A percentile compares a stretch with the other conserved stretches of the same genome.
Conservation (phyloP, 2,329 filamentous ascomycete species). For the Ophiocordyceps camponoti-saundersi region DNA sequence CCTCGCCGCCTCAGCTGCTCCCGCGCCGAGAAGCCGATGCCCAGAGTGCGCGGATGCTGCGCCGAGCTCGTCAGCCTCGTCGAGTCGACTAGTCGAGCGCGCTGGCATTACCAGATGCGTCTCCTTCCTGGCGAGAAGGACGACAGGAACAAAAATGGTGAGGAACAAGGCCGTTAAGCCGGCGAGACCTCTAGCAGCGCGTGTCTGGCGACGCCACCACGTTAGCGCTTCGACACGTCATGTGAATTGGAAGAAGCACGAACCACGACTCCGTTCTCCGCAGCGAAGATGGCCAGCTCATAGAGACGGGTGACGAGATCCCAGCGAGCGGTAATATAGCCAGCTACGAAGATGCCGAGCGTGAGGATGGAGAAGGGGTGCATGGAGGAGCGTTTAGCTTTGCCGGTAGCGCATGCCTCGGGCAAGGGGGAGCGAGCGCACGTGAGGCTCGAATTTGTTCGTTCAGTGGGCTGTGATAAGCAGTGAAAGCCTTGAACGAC, state of each 20-base stretch:
- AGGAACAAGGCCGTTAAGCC: conserved; percentile 74
- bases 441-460: not conserved
- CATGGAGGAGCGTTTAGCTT: conserved; percentile 49
- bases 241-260: conserved; percentile 14
- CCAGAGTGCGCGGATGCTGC: conserved; percentile 67
- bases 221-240: conserved; percentile 1
- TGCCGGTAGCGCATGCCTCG: conserved; percentile 24
- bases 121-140: conserved; percentile 67
- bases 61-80: not conserved
- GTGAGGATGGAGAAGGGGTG: conserved; percentile 95
- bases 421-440: not conserved
- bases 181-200: conserved; percentile 71
- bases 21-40: conserved; percentile 75
- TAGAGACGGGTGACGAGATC: conserved; percentile 92
- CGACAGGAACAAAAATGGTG: conserved; percentile 66
- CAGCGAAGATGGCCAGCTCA: conserved; percentile 93
- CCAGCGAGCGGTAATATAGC: conserved; percentile 98
- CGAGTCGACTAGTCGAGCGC: not conserved
- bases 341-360: conserved; percentile 95
- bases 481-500: too few relatives aligned
- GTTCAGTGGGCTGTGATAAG: not conserved
- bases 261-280: conserved; percentile 96
- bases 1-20: conserved; percentile 89
- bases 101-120: conserved; percentile 46
- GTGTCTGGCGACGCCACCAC: conserved; percentile 35